A percentile compares a stretch with the other conserved stretches of the same genome.
These are phyloP conservation scores for Plasmodium gallinaceum DNA, from an alignment of 169 alveolate genomes.

Conservation along the genomic window DNA sequence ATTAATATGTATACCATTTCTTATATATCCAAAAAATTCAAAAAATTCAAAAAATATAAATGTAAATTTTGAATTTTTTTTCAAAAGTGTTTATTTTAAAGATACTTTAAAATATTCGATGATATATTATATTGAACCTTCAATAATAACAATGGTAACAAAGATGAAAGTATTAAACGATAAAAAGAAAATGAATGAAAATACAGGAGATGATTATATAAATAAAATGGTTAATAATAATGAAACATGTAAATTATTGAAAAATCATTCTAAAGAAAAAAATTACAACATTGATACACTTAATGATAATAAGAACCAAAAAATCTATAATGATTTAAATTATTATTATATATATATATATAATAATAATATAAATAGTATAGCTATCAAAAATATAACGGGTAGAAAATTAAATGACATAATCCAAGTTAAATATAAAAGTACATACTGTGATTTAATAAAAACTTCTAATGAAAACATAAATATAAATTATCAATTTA, in stretches of 20 bases:
- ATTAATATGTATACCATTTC: conserved; percentile 53
- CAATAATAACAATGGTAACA: conserved; percentile 50
- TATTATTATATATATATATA: conserved; percentile 52
- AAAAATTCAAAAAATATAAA: conserved; percentile 18
- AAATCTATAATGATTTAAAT: not conserved
- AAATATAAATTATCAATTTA: conserved; percentile 22
- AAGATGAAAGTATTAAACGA: not conserved
- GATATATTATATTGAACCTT: conserved; percentile 25
- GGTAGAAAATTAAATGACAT: not conserved
- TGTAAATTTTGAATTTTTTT: conserved; percentile 43
- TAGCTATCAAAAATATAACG: conserved; percentile 11
- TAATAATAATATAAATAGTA: conserved; percentile 40
- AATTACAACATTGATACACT: not conserved
- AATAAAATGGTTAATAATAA: not conserved
- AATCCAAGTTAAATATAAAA: conserved; percentile 18
- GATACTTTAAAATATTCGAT: conserved; percentile 19
- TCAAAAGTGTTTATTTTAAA: conserved; percentile 13
- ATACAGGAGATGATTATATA: not conserved
- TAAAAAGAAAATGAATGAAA: not conserved
- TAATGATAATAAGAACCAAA: conserved; percentile 5
- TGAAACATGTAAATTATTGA: not conserved
- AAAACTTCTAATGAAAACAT: conserved; percentile 17
- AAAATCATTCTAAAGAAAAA: not conserved
- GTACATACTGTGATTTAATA: conserved; percentile 48
- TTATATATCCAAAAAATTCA: conserved; percentile 24